A percentile compares a stretch with the other conserved stretches of the same genome.
Evolutionary conservation across 768 basidiomycete genomes (phyloP).

Genomic region (Gymnopilus junonius): DNA sequence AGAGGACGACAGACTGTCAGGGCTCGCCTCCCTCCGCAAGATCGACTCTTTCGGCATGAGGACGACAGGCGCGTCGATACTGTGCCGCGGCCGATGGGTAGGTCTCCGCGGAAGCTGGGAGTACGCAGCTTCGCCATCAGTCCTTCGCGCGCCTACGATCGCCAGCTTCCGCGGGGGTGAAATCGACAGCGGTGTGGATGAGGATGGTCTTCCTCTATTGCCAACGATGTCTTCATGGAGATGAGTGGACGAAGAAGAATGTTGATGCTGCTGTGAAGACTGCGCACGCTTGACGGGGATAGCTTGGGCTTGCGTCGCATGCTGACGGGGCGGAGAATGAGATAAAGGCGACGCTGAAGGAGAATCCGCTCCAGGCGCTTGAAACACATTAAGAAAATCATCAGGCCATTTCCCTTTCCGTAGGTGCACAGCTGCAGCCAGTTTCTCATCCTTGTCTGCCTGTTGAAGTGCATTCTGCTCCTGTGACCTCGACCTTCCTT

Average conservation of each 20-base stretch:
- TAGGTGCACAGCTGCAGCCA: slow-evolving; percentile 50
- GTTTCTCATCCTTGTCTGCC: slow-evolving; percentile 17
- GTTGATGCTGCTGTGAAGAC: no score
- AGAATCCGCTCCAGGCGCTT: slow-evolving; percentile 24
- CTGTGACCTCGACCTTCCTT: slow-evolving; percentile 13
- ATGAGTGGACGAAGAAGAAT: not conserved
- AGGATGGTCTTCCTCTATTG: slow-evolving; percentile 3
- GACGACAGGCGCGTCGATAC: slow-evolving; percentile 53
- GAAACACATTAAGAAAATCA: slow-evolving; percentile 72
- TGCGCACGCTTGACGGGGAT: slow-evolving; percentile 11
- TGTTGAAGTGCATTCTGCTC: slow-evolving; percentile 24
- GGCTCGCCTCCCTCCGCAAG: slow-evolving; percentile 58
- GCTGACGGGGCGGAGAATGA: not conserved
- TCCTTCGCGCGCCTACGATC: slow-evolving; percentile 47
- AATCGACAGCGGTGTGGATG: slow-evolving; percentile 38
- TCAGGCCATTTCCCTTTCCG: slow-evolving; percentile 86
- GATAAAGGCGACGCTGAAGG: slow-evolving; percentile 8
- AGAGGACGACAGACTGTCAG: slow-evolving; percentile 48
- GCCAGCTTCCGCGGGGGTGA: slow-evolving; percentile 61
- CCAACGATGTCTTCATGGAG: not conserved
- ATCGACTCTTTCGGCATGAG: slow-evolving; percentile 54
- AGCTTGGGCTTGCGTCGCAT: slow-evolving; percentile 12
- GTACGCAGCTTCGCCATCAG: slow-evolving; percentile 43
- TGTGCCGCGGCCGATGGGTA: slow-evolving; percentile 66
- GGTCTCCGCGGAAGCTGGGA: slow-evolving; percentile 60